Base-by-base conservation (phyloP, 306 rosid genomes). In the Hippophae gyantsensis region DNA sequence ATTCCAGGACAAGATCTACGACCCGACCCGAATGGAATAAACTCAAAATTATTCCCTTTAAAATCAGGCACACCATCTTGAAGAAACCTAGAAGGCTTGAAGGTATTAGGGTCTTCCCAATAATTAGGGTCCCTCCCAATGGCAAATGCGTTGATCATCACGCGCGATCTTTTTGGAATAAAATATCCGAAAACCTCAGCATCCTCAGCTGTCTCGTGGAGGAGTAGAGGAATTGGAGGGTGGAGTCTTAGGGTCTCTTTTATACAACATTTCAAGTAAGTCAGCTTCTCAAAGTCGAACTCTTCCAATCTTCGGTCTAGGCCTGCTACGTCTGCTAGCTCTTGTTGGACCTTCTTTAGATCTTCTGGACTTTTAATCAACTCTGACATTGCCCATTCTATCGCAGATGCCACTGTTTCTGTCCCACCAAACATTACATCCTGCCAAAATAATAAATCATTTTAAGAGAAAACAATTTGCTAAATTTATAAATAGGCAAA, bases 351-450 rank as follows among this genome's bases (percentile, higher is more conserved):
- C 54, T 47, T 48, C 48, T 71, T 75, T 0, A 77, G 62, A 0
- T 87, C 89, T 9, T 84, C 75, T 7, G 95, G 92, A 67, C 72
- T 73, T 66, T 46, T 84, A 75, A 87, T 79, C 0, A 87, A 26
- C 72, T 87, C 92, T 6, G 92, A 43, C 78, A 87, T 75, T 56
- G 83, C 83, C 95, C 95, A 87, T 59, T 87, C 95, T 1, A 87
- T 84, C 0, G 89, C 95, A 2, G 95, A 87, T 9, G 89, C 95
- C 10, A 87, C 92, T 3, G 95, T 87, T 72, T 87, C 95, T 0
- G 95, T 87, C 27, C 95, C 95, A 43, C 95, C 95, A 42, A 87
- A 87, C 95, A 87, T 87, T 13, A 87, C 89, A 25, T 87, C 95
- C 95, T 87, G 38, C 13, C 14, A 3, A 56, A 9, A 9, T 18